Conservation (phyloP, 2,329 filamentous ascomycete species). For the Cytospora paraplurivora region DNA sequence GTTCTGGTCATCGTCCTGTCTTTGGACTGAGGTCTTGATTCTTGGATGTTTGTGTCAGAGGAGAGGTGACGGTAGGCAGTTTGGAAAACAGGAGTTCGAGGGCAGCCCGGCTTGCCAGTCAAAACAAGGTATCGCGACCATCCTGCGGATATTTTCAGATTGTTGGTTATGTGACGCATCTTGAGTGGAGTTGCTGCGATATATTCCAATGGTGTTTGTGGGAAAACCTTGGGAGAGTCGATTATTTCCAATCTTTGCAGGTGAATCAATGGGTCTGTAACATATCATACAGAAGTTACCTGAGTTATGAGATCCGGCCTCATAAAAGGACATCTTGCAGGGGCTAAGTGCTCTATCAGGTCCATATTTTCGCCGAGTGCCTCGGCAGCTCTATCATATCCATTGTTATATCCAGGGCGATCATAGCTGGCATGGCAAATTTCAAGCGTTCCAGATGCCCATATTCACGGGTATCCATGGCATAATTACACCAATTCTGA, state of each 20-base stretch:
- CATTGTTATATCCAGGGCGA: neutral
- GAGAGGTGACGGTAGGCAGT: neutral
- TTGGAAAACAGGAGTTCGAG: neutral
- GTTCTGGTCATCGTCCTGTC: neutral
- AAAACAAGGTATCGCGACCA: neutral
- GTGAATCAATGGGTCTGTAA: neutral
- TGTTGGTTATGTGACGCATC: neutral
- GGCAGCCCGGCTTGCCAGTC: neutral
- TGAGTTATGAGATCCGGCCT: neutral
- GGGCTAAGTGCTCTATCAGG: neutral
- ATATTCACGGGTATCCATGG: neutral
- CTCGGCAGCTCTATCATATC: neutral
- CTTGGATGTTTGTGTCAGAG: neutral
- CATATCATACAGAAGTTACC: neutral
- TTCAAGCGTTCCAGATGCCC: neutral
- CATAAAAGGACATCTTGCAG: neutral
- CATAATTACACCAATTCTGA: too few species aligned
- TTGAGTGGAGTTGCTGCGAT: neutral
- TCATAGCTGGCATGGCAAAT: neutral
- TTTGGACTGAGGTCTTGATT: neutral
- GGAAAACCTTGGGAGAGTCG: neutral
- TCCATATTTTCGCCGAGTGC: neutral
- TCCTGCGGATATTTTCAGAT: neutral
- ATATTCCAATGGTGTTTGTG: neutral
- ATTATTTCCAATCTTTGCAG: neutral